Evolutionary conservation across 2,329 filamentous ascomycete species (phyloP), one percentile per base, ranked within the genome.

Genomic region (Neoscytalidium dimidiatum): DNA sequence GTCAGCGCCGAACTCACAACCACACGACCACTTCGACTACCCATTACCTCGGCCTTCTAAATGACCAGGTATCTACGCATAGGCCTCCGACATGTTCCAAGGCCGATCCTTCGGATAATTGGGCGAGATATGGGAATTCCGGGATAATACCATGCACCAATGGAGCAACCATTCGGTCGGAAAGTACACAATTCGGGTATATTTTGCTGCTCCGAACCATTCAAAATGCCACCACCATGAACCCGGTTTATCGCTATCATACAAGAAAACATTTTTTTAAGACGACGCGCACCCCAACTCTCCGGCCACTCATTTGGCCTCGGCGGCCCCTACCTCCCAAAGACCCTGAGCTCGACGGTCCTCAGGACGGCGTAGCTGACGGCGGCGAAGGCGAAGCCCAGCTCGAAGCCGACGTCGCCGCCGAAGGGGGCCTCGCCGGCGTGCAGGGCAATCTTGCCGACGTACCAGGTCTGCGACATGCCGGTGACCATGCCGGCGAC

Each of bases 381-480:
- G 6, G 83, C 77, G 1, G 85, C 74, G 70, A 92, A 89, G 0
- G 79, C 82, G 72, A 91, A 91, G 0, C 82, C 89, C 53, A 91
- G 74, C 73, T 91, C 89, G 68, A 91, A 87, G 3, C 86, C 87
- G 46, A 88, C 76, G 75, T 89, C 87, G 28, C 85, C 86, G 48
- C 85, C 86, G 57, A 77, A 79, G 28, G 80, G 71, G 64, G 80
- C 75, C 31, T 76, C 74, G 44, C 86, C 83, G 62, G 88, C 87
- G 31, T 85, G 78, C 65, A 82, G 80, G 0, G 88, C 89, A 67
- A 92, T 86, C 0, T 89, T 89, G 0, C 90, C 90, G 0, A 85
- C 84, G 69, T 81, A 78, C 88, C 89, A 92, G 0, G 81, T 75
- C 75, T 92, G 90, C 19, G 84, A 84, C 88, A 92, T 92, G 5